Evolutionary conservation across 1,284 basidiomycete genomes (phyloP).

Genomic region (Agroathelia rolfsii): DNA sequence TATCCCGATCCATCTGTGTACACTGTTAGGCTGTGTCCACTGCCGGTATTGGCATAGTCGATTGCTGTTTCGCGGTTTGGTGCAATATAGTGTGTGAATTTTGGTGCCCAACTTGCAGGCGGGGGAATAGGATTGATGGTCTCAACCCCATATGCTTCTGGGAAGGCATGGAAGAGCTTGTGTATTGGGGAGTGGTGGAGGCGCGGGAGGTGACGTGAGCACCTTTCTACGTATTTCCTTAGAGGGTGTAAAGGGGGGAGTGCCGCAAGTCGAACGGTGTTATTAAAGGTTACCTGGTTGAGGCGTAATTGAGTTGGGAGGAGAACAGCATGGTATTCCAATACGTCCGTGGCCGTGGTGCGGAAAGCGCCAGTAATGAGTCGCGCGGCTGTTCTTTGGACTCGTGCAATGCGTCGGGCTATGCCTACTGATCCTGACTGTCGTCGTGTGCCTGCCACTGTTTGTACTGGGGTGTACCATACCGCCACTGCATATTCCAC

Average conservation of each 20-base stretch:
- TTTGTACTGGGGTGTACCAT: constrained; percentile 13
- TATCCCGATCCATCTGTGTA: constrained; percentile 23
- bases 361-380: constrained; percentile 24
- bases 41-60: constrained; percentile 5
- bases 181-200: constrained; percentile 12
- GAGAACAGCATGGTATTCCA: constrained; percentile 23
- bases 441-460: neutral
- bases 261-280: constrained; percentile 20
- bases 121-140: constrained; percentile 1
- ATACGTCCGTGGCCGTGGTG: constrained; percentile 21
- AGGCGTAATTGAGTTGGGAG: constrained; percentile 21
- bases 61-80: constrained; percentile 5
- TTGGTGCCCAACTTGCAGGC: constrained; percentile 1
- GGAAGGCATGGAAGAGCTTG: constrained; percentile 12
- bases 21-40: constrained; percentile 13
- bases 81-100: constrained; percentile 3
- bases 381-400: constrained; percentile 24
- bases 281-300: constrained; percentile 15
- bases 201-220: constrained; percentile 7
- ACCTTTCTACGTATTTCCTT: constrained; percentile 5
- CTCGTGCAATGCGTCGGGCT: constrained; percentile 12
- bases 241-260: constrained; percentile 26
- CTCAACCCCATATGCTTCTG: constrained; percentile 13
- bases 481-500: constrained; percentile 20
- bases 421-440: constrained; percentile 10